Evolutionary conservation across 1,139 yeast genomes (phyloP).

Genomic region (Scheffersomyces stambukii): DNA sequence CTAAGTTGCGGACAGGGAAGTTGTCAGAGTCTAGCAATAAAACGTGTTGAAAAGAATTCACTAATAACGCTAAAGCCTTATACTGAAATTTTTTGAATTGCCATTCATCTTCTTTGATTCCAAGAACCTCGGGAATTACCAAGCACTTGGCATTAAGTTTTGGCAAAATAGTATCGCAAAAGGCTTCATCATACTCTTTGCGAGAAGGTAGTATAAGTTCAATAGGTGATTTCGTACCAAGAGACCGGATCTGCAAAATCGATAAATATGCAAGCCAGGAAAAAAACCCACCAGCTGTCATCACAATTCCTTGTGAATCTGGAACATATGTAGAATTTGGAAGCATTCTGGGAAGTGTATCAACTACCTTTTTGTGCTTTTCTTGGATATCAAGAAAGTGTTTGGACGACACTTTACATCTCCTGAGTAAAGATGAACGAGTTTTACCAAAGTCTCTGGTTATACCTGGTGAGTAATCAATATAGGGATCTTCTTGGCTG

Average conservation of each 20-base stretch:
- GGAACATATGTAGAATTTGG: conserved; percentile 18
- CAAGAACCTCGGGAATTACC: conserved; percentile 29
- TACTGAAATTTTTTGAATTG: conserved; percentile 32
- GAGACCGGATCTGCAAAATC: conserved; percentile 25
- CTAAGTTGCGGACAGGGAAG: conserved; percentile 30
- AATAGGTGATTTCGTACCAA: conserved; percentile 32
- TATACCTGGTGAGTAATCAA: conserved; percentile 2
- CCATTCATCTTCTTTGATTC: conserved; percentile 28
- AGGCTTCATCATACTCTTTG: conserved; percentile 25
- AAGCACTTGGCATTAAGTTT: conserved; percentile 25
- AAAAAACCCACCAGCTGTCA: conserved; percentile 34
- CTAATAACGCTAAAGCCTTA: conserved; percentile 34
- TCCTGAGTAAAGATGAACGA: conserved; percentile 22
- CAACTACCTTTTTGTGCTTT: conserved; percentile 20
- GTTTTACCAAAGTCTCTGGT: conserved; percentile 6
- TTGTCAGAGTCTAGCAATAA: conserved; percentile 40
- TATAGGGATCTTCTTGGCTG: background rate
- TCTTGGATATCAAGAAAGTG: conserved; percentile 17
- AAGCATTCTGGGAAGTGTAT: conserved; percentile 19
- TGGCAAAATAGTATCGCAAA: conserved; percentile 21
- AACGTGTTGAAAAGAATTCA: conserved; percentile 37
- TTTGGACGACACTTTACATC: conserved; percentile 20
- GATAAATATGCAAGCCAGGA: conserved; percentile 37
- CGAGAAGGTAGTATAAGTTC: conserved; percentile 30
- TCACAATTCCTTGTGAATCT: conserved; percentile 26